These are phyloP conservation scores for Xylaria sp. DNA, from an alignment of 2,329 filamentous ascomycete species.

Conservation along the genomic window DNA sequence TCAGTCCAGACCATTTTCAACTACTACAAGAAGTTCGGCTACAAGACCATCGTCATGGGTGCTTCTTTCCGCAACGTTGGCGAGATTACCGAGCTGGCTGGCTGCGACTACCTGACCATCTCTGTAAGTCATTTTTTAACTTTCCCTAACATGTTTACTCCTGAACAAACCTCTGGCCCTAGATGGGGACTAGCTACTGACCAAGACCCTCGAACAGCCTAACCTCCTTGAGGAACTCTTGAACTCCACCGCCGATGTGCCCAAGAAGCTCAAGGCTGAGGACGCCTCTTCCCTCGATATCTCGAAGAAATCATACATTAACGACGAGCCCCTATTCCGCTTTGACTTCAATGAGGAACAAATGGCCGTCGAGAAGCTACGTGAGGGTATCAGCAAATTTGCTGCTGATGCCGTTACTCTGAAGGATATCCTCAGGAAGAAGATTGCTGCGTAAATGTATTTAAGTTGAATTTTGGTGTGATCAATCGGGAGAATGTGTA, in stretches of 20 bases:
- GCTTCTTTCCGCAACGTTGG: slow-evolving; percentile 96
- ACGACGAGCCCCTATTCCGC: slow-evolving; percentile 89
- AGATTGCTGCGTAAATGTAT: slow-evolving; percentile 68
- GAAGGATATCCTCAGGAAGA: slow-evolving; percentile 90
- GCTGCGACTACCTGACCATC: slow-evolving; percentile 99
- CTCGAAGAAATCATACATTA: slow-evolving; percentile 90
- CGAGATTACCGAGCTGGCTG: slow-evolving; percentile 97
- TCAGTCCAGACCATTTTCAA: slow-evolving; percentile 96
- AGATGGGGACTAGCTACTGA: slow-evolving; percentile 27
- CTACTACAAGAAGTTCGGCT: slow-evolving; percentile 99
- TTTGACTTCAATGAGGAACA: slow-evolving; percentile 99
- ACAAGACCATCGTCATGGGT: slow-evolving; percentile 99
- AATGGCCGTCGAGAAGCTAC: slow-evolving; percentile 99
- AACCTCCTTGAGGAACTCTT: slow-evolving; percentile 93
- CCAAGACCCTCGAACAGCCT: slow-evolving; percentile 64
- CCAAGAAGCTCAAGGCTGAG: slow-evolving; percentile 89
- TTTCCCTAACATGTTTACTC: neutral
- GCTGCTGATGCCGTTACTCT: slow-evolving; percentile 94
- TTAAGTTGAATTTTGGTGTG: slow-evolving; percentile 6
- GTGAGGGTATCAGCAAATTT: slow-evolving; percentile 99
- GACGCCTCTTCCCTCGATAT: slow-evolving; percentile 76
- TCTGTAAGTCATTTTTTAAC: slow-evolving; percentile 68
- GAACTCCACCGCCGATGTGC: slow-evolving; percentile 83
- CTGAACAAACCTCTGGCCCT: neutral
- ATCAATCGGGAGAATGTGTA: neutral